phyloP scores from a whole-genome alignment of 2,329 filamentous ascomycete genomes.

The Plectosphaerella cucumerina region DNA sequence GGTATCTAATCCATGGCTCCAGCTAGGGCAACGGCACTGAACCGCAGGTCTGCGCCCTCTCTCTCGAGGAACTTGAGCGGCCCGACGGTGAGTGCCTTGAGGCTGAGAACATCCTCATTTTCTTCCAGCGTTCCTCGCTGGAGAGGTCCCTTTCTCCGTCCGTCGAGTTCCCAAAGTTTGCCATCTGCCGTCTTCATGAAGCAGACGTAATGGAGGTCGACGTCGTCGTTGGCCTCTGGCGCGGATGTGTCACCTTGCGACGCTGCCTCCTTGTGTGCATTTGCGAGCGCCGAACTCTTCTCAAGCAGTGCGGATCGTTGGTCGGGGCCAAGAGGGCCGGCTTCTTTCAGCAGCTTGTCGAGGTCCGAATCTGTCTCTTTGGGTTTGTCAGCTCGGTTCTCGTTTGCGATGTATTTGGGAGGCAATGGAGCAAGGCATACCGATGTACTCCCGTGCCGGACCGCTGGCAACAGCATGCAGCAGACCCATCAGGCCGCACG shows the following conservation, averaged over 20 bases:
- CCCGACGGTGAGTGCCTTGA: conserved; percentile 70
- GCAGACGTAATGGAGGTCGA: conserved; percentile 95
- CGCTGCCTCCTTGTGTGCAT: conserved; percentile 75
- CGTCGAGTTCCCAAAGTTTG: conserved; percentile 57
- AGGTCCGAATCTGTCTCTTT: conserved; percentile 51
- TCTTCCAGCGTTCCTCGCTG: conserved; percentile 48
- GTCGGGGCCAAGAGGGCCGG: conserved; percentile 63
- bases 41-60: conserved; percentile 52
- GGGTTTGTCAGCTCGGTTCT: neutral
- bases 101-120: conserved; percentile 69
- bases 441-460: conserved; percentile 58
- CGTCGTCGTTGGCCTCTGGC: conserved; percentile 70
- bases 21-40: conserved; percentile 54
- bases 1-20: conserved; percentile 39
- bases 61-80: conserved; percentile 52
- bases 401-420: neutral
- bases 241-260: conserved; percentile 72
- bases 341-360: conserved; percentile 60
- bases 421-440: conserved; percentile 29
- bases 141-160: conserved; percentile 53
- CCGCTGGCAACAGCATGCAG: conserved; percentile 82
- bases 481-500: conserved; percentile 86
- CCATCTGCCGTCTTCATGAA: conserved; percentile 76
- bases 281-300: conserved; percentile 68
- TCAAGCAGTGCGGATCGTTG: conserved; percentile 74